Evolutionary conservation across 805 yeast genomes (phyloP).

Genomic region (Cyberlindnera meyerae): DNA sequence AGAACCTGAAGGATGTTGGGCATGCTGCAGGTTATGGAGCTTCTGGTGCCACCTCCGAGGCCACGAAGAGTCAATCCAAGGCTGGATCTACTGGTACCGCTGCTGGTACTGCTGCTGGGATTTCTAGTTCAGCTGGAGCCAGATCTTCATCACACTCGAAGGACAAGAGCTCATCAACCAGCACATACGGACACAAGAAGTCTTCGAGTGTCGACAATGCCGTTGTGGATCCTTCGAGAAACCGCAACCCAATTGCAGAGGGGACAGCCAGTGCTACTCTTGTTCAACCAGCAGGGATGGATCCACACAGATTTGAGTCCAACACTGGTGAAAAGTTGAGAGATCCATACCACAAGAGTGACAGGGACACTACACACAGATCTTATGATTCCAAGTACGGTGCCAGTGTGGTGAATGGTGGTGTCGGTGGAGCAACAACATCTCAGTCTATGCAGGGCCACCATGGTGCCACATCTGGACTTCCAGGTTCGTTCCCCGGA

Average conservation of each 20-base stretch:
- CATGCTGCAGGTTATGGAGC: constrained; percentile 15
- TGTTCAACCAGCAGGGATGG: constrained; percentile 1
- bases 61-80: constrained; percentile 3
- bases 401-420: too few relatives aligned
- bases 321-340: constrained; percentile 6
- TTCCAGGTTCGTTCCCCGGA: constrained; percentile 14
- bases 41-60: constrained; percentile 12
- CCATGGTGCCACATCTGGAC: too few relatives aligned
- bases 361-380: too few relatives aligned
- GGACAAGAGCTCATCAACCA: background rate
- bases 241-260: constrained; percentile 17
- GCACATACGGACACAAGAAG: background rate
- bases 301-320: background rate
- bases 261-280: constrained; percentile 3
- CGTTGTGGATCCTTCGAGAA: constrained; percentile 9
- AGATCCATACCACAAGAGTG: background rate
- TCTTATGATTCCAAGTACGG: too few relatives aligned
- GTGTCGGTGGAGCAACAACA: background rate
- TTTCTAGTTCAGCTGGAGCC: too few relatives aligned
- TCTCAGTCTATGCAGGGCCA: background rate
- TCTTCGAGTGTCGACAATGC: background rate
- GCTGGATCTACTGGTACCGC: background rate
- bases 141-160: too few relatives aligned
- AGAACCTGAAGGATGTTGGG: constrained; percentile 12
- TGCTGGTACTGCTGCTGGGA: background rate